Evolutionary conservation across 2,329 filamentous ascomycete species (phyloP).

Genomic region (Diaporthe sp.): DNA sequence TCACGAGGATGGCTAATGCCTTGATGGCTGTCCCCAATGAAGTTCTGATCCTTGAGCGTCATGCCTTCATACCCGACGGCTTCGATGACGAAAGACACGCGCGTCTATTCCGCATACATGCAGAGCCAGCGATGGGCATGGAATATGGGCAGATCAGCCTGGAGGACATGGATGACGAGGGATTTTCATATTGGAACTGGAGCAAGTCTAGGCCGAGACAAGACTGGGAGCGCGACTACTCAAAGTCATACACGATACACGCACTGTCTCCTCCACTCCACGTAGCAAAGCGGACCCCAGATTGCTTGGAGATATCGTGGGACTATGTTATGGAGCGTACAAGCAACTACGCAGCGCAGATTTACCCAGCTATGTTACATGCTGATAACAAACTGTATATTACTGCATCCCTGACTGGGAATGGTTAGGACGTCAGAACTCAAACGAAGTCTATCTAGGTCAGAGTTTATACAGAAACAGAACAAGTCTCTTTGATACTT

Average conservation of each 20-base stretch:
- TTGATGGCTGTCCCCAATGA: slow-evolving; percentile 1
- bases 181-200: slow-evolving; percentile 27
- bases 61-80: slow-evolving; percentile 9
- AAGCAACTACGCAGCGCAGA: slow-evolving; percentile 20
- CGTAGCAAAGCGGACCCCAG: neutral
- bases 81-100: neutral
- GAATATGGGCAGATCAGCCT: neutral
- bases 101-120: neutral
- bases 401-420: neutral
- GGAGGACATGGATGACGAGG: neutral
- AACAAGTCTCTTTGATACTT: too few relatives aligned
- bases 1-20: slow-evolving; percentile 2
- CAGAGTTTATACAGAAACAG: too few relatives aligned
- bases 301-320: slow-evolving; percentile 24
- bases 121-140: neutral
- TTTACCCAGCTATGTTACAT: slow-evolving; percentile 11
- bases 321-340: slow-evolving; percentile 28
- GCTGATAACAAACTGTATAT: neutral
- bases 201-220: neutral
- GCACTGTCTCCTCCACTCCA: slow-evolving; percentile 7
- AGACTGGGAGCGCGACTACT: slow-evolving; percentile 27
- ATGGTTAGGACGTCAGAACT: neutral
- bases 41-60: neutral
- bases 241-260: slow-evolving; percentile 28
- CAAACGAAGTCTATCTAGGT: neutral